Evolutionary conservation across 2,329 filamentous ascomycete species (phyloP).

Genomic region (Botrytis porri): DNA sequence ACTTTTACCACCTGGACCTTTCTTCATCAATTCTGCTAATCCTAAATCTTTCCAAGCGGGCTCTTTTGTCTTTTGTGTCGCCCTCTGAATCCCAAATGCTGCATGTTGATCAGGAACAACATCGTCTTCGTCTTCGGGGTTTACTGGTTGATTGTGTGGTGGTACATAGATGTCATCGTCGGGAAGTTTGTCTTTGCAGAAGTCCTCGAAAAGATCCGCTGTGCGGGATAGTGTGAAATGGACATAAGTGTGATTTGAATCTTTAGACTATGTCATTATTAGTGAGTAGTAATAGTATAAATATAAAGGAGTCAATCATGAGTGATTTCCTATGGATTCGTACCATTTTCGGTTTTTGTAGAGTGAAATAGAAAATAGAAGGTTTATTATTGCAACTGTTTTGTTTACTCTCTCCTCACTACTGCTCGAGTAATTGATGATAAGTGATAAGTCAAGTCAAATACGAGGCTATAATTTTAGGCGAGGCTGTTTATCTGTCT

Average conservation of each 20-base stretch:
- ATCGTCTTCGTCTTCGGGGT: conserved; percentile 85
- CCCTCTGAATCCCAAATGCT: conserved; percentile 80
- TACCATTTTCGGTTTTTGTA: conserved; percentile 7
- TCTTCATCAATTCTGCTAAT: conserved; percentile 65
- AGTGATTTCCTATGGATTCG: background rate
- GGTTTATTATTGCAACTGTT: background rate
- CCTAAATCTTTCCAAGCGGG: conserved; percentile 77
- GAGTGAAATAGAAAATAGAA: background rate
- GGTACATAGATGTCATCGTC: conserved; percentile 81
- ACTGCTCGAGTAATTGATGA: too few species aligned
- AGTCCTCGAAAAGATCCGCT: conserved; percentile 77
- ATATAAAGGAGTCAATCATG: background rate
- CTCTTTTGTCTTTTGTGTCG: conserved; percentile 69
- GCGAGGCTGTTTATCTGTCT: background rate
- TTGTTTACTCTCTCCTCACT: background rate
- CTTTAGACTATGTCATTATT: conserved; percentile 49
- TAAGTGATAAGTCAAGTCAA: background rate
- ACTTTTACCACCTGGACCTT: conserved; percentile 44
- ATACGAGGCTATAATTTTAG: background rate
- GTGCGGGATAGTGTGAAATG: conserved; percentile 71
- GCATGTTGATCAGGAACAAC: conserved; percentile 86
- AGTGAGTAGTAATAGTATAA: background rate
- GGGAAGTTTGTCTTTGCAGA: conserved; percentile 68
- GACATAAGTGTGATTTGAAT: conserved; percentile 70
- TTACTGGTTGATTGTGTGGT: conserved; percentile 74